Conservation (phyloP, 2,329 filamentous ascomycete genomes). For the Macrophomina tecta region DNA sequence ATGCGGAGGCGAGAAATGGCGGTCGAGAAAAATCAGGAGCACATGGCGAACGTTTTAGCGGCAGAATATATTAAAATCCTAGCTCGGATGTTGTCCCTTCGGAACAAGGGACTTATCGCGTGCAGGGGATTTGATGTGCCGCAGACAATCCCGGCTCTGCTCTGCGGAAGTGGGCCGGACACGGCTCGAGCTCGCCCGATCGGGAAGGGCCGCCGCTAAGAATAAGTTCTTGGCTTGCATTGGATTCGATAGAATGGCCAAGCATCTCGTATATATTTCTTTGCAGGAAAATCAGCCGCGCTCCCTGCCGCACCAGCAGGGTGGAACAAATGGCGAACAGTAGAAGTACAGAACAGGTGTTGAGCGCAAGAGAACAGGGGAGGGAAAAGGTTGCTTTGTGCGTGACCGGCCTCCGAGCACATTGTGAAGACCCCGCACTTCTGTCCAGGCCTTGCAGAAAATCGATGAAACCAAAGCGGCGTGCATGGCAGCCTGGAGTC, state of each 20-base stretch:
- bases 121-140: conserved; percentile 9
- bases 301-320: background rate
- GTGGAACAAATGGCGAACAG: background rate
- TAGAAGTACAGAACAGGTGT: background rate
- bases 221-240: conserved; percentile 26
- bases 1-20: background rate
- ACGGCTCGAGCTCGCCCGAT: conserved; percentile 7
- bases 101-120: conserved; percentile 9
- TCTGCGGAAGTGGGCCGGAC: background rate
- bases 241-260: conserved; percentile 10
- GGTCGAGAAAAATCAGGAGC: background rate
- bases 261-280: conserved; percentile 14
- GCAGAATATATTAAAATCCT: conserved; percentile 17
- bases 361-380: no score
- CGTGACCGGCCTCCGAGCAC: no score
- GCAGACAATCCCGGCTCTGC: background rate
- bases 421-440: background rate
- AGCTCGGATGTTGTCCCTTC: conserved; percentile 9
- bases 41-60: background rate
- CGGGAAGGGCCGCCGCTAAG: conserved; percentile 14
- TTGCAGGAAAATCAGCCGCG: background rate
- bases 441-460: background rate
- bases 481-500: background rate
- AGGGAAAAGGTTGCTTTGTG: no score
- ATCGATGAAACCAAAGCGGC: background rate